phyloP scores from a whole-genome alignment of 2,329 filamentous ascomycete genomes.

The Calonectria fujianensis region DNA sequence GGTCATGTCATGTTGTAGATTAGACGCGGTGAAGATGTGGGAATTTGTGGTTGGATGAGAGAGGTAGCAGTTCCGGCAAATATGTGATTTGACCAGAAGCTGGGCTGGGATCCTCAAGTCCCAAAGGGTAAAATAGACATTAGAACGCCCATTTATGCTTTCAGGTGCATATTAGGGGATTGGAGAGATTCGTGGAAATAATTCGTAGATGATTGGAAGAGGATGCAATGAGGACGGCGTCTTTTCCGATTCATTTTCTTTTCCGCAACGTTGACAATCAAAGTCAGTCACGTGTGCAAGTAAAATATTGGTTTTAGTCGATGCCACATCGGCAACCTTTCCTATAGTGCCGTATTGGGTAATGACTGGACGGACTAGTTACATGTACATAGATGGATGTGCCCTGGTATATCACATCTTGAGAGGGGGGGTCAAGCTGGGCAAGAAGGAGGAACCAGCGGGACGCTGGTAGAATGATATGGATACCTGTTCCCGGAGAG shows the following conservation, averaged over 20 bases:
- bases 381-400: background rate
- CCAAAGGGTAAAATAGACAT: background rate
- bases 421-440: background rate
- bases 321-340: background rate
- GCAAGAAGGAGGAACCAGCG: background rate
- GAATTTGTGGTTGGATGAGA: conserved; percentile 17
- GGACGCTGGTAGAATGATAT: background rate
- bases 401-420: background rate
- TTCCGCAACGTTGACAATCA: background rate
- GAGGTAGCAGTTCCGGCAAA: background rate
- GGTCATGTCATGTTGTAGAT: background rate
- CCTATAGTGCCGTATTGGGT: background rate
- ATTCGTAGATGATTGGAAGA: background rate
- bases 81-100: background rate
- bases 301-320: background rate
- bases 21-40: conserved; percentile 20
- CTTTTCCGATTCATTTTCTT: background rate
- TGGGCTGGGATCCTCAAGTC: background rate
- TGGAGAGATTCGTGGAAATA: background rate
- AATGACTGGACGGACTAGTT: background rate
- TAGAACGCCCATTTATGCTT: too few relatives aligned
- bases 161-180: too few relatives aligned
- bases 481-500: background rate
- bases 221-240: background rate
- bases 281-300: background rate